A percentile compares a stretch with the other conserved stretches of the same genome.
phyloP scores from a whole-genome alignment of 768 basidiomycete species.

The Suillus plorans region DNA sequence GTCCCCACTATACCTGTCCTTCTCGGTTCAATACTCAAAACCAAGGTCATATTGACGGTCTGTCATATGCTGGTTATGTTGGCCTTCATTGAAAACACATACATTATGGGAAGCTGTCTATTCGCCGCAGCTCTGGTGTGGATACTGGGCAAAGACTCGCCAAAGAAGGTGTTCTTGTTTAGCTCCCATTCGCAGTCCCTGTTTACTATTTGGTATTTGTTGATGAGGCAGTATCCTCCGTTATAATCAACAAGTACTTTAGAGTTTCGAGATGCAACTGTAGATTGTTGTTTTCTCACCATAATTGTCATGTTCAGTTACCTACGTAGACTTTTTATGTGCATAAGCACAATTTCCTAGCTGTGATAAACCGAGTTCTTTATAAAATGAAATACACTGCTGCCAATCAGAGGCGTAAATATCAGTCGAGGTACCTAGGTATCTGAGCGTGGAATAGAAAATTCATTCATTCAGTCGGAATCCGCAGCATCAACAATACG shows the following conservation, averaged over 20 bases:
- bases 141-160: background rate
- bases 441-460: too few relatives aligned
- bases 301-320: background rate
- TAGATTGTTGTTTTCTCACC: background rate
- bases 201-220: background rate
- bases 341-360: background rate
- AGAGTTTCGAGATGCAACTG: background rate
- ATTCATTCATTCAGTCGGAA: too few relatives aligned
- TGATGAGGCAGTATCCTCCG: background rate
- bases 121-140: background rate
- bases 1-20: background rate
- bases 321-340: background rate
- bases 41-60: background rate
- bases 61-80: background rate
- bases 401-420: too few relatives aligned
- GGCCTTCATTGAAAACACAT: background rate
- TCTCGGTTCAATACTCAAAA: background rate
- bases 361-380: background rate
- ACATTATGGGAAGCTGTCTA: background rate
- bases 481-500: too few relatives aligned
- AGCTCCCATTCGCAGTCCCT: background rate
- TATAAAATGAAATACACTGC: background rate
- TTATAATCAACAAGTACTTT: background rate
- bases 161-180: background rate
- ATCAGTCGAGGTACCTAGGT: background rate